Evolutionary conservation across 78 protist species (phyloP), one percentile per base, ranked within the genome.

Genomic region (Bodo saltans): DNA sequence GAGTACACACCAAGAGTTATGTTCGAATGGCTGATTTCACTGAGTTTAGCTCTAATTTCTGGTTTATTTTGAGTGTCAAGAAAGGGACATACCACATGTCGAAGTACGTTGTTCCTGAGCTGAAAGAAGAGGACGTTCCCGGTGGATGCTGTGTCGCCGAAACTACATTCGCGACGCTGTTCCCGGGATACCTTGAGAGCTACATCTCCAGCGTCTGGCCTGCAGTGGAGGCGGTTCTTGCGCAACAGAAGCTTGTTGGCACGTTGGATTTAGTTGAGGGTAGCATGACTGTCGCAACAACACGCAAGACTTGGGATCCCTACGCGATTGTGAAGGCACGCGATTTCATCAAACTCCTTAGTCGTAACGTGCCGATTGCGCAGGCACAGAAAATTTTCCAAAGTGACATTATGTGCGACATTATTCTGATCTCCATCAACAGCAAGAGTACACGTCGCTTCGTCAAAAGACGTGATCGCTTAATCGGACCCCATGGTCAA

Each of bases 231-330:
- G 69, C 53, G 12, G 78, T 83, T 0, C 86, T 97, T n/a, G 34
- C 52, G 1, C 87, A 83, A 27, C 85, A 89, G 34, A 70, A 47
- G 42, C 76, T 96, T 32, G 88, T 27, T 33, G 91, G 95, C 37
- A 94, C 83, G 78, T 87, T 98, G 42, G 92, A 98, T 84, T 85
- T 94, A 3, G 72, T 96, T 28, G 96, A 96, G 69, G 99, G 99
- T 70, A 78, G 88, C 72, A 96, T 98, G 96, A 91, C 95, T n/a
- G 98, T 96, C 0, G 38, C 67, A 17, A 98, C 99, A 0, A 98
- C 99, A 0, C 39, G 92, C 4, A 93, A 94, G 86, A 95, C 99
- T 34, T 97, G 85, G 88, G 99, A 98, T 78, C 99, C 99, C 17
- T 97, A 81, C 91, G 86, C 92, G 26, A 96, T 98, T 79, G 32